Evolutionary conservation across 2,329 filamentous ascomycete species (phyloP).

Genomic region (Xylariaceae sp.): DNA sequence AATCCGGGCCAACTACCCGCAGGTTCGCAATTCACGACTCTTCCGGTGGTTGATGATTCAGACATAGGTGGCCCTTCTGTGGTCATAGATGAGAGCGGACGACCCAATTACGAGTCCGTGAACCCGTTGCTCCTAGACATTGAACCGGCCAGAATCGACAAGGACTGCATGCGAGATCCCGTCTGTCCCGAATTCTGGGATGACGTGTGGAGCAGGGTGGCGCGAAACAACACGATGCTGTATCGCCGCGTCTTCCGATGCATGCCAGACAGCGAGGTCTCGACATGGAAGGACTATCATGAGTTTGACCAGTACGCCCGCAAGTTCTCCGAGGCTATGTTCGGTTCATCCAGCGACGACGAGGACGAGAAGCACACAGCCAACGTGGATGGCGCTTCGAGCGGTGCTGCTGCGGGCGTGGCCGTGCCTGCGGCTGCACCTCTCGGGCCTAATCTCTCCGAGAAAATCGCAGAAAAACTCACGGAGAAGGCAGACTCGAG

Average conservation of each 20-base stretch:
- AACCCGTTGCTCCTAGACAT: slow-evolving; percentile 64
- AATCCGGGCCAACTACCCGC: slow-evolving; percentile 65
- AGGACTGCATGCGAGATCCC: slow-evolving; percentile 93
- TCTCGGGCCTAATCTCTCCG: slow-evolving; percentile 21
- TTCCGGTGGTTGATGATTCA: slow-evolving; percentile 70
- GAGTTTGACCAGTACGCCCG: slow-evolving; percentile 75
- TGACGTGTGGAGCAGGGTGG: slow-evolving; percentile 81
- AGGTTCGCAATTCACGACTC: slow-evolving; percentile 64
- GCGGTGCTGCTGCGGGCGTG: slow-evolving; percentile 20
- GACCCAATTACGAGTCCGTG: slow-evolving; percentile 40
- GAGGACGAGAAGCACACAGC: slow-evolving; percentile 40
- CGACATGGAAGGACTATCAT: slow-evolving; percentile 89
- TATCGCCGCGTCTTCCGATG: slow-evolving; percentile 93
- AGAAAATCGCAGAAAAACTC: slow-evolving; percentile 14
- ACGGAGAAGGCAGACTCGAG: slow-evolving; percentile 11
- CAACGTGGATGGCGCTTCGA: slow-evolving; percentile 20
- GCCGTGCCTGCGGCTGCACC: slow-evolving; percentile 25
- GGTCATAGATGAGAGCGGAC: slow-evolving; percentile 50
- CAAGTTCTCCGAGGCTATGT: slow-evolving; percentile 68
- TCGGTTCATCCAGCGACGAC: slow-evolving; percentile 54
- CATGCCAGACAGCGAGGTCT: slow-evolving; percentile 93
- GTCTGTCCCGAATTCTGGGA: slow-evolving; percentile 77
- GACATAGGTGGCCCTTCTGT: slow-evolving; percentile 76
- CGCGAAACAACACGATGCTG: slow-evolving; percentile 92
- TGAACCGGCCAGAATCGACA: slow-evolving; percentile 67